Evolutionary conservation across 2,329 filamentous ascomycete species (phyloP).

Genomic region (Alternaria gaisen): DNA sequence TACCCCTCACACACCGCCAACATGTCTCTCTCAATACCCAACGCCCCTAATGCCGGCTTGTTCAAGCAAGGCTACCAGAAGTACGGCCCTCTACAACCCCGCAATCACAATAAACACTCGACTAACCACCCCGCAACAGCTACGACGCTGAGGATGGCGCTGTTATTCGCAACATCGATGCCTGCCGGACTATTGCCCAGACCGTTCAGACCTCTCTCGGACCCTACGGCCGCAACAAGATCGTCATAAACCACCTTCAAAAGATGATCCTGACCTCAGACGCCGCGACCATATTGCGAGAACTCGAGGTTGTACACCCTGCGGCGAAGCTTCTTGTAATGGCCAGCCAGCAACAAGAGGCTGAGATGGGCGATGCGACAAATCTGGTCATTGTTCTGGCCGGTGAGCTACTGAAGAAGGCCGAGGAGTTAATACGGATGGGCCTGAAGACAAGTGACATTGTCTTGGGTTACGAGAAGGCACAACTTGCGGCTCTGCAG

Average conservation of each 20-base stretch:
- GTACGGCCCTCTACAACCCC: constrained; percentile 62
- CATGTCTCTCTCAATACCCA: constrained; percentile 97
- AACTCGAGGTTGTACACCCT: constrained; percentile 97
- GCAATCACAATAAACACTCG: constrained; percentile 26
- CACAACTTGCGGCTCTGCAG: constrained; percentile 86
- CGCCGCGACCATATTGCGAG: constrained; percentile 94
- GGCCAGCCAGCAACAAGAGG: constrained; percentile 98
- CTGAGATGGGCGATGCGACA: constrained; percentile 98
- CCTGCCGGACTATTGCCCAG: constrained; percentile 92
- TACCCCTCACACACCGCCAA: constrained; percentile 45
- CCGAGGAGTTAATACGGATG: constrained; percentile 95
- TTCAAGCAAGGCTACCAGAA: constrained; percentile 98
- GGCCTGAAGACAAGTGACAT: constrained; percentile 99
- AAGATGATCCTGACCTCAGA: constrained; percentile 99
- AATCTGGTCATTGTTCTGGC: constrained; percentile 97
- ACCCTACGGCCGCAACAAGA: constrained; percentile 98
- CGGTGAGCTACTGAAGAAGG: constrained; percentile 94
- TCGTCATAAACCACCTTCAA: constrained; percentile 99
- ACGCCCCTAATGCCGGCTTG: constrained; percentile 88
- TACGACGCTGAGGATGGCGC: constrained; percentile 99
- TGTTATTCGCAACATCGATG: constrained; percentile 97
- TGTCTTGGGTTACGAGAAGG: constrained; percentile 93
- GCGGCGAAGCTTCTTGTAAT: constrained; percentile 97
- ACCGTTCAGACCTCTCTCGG: constrained; percentile 97
- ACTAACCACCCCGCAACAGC: constrained; percentile 64